phyloP scores from a whole-genome alignment of 176 grass and related monocot genomes.

The Ampelocalamus luodianensis region DNA sequence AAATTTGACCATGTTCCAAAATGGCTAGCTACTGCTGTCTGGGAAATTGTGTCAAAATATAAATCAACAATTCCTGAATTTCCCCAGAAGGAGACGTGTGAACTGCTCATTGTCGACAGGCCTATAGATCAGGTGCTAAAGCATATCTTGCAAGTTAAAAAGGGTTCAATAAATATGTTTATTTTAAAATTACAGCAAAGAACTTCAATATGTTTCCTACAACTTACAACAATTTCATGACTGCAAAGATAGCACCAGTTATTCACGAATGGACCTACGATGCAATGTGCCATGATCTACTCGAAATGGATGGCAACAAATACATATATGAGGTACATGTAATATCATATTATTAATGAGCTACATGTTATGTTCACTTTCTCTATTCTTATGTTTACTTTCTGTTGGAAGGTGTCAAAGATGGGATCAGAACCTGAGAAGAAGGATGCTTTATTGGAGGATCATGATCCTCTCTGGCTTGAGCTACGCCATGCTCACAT shows the following conservation, averaged over 20 bases:
- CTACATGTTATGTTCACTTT: slow-evolving; percentile 14
- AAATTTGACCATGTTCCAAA: slow-evolving; percentile 74
- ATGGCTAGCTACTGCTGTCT: slow-evolving; percentile 78
- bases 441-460: slow-evolving; percentile 87
- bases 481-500: slow-evolving; percentile 96
- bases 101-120: slow-evolving; percentile 85
- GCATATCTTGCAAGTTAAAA: slow-evolving; percentile 22
- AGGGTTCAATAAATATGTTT: neutral
- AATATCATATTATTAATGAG: slow-evolving; percentile 15
- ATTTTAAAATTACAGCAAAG: slow-evolving; percentile 6
- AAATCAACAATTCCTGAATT: slow-evolving; percentile 89
- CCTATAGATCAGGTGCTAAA: slow-evolving; percentile 87
- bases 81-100: slow-evolving; percentile 97
- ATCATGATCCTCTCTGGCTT: slow-evolving; percentile 91
- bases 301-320: slow-evolving; percentile 91
- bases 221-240: slow-evolving; percentile 52
- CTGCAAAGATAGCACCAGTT: slow-evolving; percentile 88
- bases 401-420: slow-evolving; percentile 71
- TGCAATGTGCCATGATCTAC: slow-evolving; percentile 94
- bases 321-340: slow-evolving; percentile 84
- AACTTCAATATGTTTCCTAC: slow-evolving; percentile 21
- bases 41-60: slow-evolving; percentile 83
- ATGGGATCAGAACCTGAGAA: slow-evolving; percentile 66
- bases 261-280: slow-evolving; percentile 99
- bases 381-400: slow-evolving; percentile 35